These are phyloP conservation scores for Ogataea hybrid DNA, from an alignment of 1,139 yeast genomes.

Conservation along the genomic window DNA sequence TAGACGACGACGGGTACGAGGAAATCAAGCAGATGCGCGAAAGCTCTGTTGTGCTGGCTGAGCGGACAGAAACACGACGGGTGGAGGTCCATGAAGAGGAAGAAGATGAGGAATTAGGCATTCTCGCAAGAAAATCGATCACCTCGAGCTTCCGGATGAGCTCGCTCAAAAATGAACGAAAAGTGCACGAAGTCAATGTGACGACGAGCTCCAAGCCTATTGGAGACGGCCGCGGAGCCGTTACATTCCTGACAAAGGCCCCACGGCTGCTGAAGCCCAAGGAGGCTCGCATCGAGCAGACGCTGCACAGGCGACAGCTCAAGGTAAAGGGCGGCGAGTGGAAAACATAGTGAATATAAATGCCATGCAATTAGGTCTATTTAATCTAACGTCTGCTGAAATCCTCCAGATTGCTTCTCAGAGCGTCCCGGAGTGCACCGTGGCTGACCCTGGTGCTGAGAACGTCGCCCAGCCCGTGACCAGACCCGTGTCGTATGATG, in stretches of 20 bases:
- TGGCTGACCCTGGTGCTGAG: conserved; percentile 40
- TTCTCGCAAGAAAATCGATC: conserved; percentile 15
- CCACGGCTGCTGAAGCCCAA: conserved; percentile 18
- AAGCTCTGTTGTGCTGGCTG: conserved; percentile 17
- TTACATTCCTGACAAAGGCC: conserved; percentile 22
- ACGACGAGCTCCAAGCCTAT: conserved; percentile 27
- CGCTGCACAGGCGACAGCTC: conserved; percentile 21
- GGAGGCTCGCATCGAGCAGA: conserved; percentile 23
- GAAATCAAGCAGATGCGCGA: conserved; percentile 26
- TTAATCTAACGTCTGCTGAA: neutral
- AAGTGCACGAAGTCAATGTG: conserved; percentile 29
- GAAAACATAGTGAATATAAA: conserved; percentile 1
- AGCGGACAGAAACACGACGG: neutral
- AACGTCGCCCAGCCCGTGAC: conserved; percentile 40
- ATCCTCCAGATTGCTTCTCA: conserved; percentile 32
- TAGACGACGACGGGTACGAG: conserved; percentile 31
- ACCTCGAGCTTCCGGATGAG: conserved; percentile 17
- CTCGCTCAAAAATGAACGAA: conserved; percentile 17
- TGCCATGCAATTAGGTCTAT: neutral
- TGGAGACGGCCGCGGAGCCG: conserved; percentile 26
- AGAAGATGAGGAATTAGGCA: conserved; percentile 12
- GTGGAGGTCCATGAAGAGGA: neutral
- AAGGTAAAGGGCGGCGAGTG: conserved; percentile 6
- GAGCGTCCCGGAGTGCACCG: conserved; percentile 43
- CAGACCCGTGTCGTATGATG: conserved; percentile 42